These are phyloP conservation scores for Entomortierella parvispora DNA, from an alignment of 192 early-diverging fungal genomes.

Conservation along the genomic window DNA sequence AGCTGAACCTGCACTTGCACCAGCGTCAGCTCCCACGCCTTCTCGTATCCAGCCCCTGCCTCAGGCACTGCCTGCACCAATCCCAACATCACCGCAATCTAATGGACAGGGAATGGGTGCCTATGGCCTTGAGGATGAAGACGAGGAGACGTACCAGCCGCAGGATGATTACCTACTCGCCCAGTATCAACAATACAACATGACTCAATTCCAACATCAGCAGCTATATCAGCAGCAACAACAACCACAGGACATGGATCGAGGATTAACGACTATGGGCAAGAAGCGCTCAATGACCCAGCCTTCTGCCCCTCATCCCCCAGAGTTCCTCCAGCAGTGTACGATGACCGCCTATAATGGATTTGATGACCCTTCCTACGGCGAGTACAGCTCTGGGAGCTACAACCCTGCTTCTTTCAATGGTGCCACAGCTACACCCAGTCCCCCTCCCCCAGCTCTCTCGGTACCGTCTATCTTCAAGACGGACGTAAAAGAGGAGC, in stretches of 20 bases:
- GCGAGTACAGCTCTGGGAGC: conserved; percentile 15
- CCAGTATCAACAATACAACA: conserved; percentile 1
- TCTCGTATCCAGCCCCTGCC: not conserved
- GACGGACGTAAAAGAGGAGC: conserved; percentile 4
- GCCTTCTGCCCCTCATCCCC: conserved; percentile 1
- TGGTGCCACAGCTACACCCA: not conserved
- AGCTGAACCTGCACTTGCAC: not conserved
- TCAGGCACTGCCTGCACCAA: conserved; percentile 3
- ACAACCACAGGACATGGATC: not conserved
- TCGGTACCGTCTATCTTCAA: conserved; percentile 21
- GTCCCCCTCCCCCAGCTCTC: conserved; percentile 11
- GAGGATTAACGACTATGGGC: not conserved
- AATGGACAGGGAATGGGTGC: not conserved
- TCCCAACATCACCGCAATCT: no score
- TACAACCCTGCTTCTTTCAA: not conserved
- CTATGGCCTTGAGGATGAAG: not conserved
- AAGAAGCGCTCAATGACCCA: conserved; percentile 40
- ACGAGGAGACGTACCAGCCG: not conserved
- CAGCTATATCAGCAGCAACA: conserved; percentile 12
- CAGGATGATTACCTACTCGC: not conserved
- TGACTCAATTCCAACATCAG: not conserved
- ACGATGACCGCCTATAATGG: conserved; percentile 1
- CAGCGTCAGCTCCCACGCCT: not conserved
- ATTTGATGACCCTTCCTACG: conserved; percentile 5
- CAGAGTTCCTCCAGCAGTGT: not conserved